Base-by-base conservation (phyloP, 1,284 basidiomycete species). In the Macrocybe sp. region DNA sequence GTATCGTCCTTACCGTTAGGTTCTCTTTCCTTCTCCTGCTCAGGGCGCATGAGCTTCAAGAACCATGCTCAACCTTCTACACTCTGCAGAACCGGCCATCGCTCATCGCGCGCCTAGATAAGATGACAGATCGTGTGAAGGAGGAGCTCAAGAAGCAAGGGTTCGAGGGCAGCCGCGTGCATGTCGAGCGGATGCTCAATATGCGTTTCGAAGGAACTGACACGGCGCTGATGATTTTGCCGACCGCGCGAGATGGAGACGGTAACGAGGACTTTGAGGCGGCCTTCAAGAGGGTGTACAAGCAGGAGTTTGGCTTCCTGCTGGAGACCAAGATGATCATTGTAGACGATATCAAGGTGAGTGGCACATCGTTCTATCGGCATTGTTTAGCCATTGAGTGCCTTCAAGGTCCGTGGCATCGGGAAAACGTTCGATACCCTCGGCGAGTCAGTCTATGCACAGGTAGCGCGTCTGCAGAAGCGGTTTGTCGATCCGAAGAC, bases 171-270 rank as follows among this genome's bases (percentile, higher is more conserved):
- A 72, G 78, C 3, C 78, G 83, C 28, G 80, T 97, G 46, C 70
- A 76, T 41, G 66, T 87, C 1, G 93, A 97, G 63, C 77, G 86
- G 14, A 82, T 90, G 77, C 73, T 97, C 43, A 95, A 97, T 61
- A 91, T 95, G 89, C 81, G 93, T 36, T 94, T 92, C 59, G 86
- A 93, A 44, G 90, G 92, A 2, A 94, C 92, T 0, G 94, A 97
- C 68, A 97, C 94, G 0, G 79, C 91, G 6, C 65, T 97, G 52
- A 96, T 97, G 92, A 82, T 93, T 1, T 68, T 89, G 6, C 82
- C 88, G 6, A 67, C 64, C 0, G 62, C 67, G 7, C 67, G 67
- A 41, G 78, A 80, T 53, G 72, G 75, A 10, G 76, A 78, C 47
- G 80, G 79, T 7, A 58, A 71, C 4, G 83, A 86, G 57, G 88